Evolutionary conservation across 2,329 filamentous ascomycete species (phyloP).

Genomic region (Cordyceps farinosa): DNA sequence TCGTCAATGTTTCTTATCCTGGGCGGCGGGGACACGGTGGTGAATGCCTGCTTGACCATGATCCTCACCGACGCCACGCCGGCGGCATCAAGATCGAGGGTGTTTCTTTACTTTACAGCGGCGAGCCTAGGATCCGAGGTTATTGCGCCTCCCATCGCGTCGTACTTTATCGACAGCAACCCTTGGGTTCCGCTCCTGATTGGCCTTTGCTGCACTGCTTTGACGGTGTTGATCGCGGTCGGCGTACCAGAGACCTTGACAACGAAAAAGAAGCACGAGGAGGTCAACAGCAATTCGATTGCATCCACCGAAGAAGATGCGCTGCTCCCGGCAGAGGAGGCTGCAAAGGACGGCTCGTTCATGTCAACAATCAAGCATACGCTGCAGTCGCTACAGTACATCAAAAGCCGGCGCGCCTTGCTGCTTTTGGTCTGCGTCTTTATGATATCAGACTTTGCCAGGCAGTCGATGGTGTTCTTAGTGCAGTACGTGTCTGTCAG

Average conservation of each 20-base stretch:
- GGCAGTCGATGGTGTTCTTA: conserved; percentile 13
- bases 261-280: not conserved
- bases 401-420: not conserved
- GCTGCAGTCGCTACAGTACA: conserved; percentile 4
- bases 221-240: not conserved
- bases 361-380: conserved; percentile 5
- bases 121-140: conserved; percentile 67
- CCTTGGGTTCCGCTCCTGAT: conserved; percentile 11
- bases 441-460: conserved; percentile 11
- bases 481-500: conserved; percentile 13
- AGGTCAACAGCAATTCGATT: not conserved
- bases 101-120: conserved; percentile 80
- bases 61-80: conserved; percentile 15
- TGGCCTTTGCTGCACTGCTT: conserved; percentile 1
- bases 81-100: not conserved
- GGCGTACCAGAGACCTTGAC: conserved; percentile 2
- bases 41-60: conserved; percentile 12
- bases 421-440: conserved; percentile 7
- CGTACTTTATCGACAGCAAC: conserved; percentile 15
- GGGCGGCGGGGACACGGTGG: conserved; percentile 9
- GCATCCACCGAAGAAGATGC: not conserved
- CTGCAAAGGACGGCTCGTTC: conserved; percentile 1
- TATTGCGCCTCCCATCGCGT: conserved; percentile 14
- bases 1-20: conserved; percentile 12
- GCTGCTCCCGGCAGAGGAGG: not conserved